These are phyloP conservation scores for Daldinia loculata DNA, from an alignment of 495 filamentous ascomycete genomes.

Conservation along the genomic window DNA sequence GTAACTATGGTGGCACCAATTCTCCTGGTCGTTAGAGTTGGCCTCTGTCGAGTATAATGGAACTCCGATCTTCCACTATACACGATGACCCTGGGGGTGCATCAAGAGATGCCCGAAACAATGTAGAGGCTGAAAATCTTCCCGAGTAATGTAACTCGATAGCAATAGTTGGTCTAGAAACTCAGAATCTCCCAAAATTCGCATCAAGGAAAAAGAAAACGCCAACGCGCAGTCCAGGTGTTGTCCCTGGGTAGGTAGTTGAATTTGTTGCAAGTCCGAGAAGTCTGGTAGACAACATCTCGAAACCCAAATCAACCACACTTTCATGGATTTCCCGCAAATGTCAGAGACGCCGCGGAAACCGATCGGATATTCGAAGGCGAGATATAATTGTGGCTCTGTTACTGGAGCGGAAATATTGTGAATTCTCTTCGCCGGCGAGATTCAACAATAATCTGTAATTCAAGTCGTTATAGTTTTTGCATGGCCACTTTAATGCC, in stretches of 20 bases:
- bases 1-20: constrained; percentile 9
- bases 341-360: neutral
- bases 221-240: neutral
- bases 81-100: neutral
- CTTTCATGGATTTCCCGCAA: neutral
- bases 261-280: neutral
- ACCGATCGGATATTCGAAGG: constrained; percentile 11
- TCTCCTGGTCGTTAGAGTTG: neutral
- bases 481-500: constrained; percentile 8
- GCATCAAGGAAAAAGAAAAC: constrained; percentile 1
- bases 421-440: constrained; percentile 8
- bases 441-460: constrained; percentile 16
- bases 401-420: neutral
- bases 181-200: neutral
- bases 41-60: constrained; percentile 4
- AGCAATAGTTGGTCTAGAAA: neutral
- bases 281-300: neutral
- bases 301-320: neutral
- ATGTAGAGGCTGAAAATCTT: neutral
- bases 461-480: constrained; percentile 15
- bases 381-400: constrained; percentile 5
- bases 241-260: neutral
- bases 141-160: neutral
- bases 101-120: constrained; percentile 3
- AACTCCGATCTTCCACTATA: neutral